phyloP scores from a whole-genome alignment of 2,329 filamentous ascomycete species.

The Aspergillus sp. region DNA sequence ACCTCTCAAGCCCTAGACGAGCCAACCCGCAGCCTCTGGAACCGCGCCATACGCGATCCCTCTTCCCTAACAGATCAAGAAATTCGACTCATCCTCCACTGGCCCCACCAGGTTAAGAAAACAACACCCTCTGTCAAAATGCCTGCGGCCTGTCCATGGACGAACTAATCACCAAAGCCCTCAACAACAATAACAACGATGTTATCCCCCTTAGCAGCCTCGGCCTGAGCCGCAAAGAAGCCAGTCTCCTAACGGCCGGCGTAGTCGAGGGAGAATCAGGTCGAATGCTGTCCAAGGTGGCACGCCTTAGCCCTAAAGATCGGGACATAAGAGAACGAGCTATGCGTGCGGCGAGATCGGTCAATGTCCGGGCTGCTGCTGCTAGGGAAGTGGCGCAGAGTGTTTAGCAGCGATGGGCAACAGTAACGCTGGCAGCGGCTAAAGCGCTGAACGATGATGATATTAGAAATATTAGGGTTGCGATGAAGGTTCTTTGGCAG shows the following conservation, averaged over 20 bases:
- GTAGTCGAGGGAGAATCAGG: slow-evolving; percentile 1
- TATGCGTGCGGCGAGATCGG: slow-evolving; percentile 11
- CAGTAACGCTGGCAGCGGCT: neutral
- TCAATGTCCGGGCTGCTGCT: slow-evolving; percentile 8
- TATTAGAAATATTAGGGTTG: slow-evolving; percentile 9
- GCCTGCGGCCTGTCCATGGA: slow-evolving; percentile 12
- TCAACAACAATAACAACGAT: slow-evolving; percentile 2
- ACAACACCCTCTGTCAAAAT: slow-evolving; percentile 13
- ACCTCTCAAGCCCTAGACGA: too few relatives aligned
- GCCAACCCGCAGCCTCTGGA: too few relatives aligned
- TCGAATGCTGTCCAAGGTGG: slow-evolving; percentile 5
- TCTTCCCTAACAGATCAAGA: slow-evolving; percentile 18
- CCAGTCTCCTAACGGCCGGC: slow-evolving; percentile 5
- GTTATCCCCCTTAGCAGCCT: neutral
- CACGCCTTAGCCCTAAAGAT: slow-evolving; percentile 9
- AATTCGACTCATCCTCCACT: slow-evolving; percentile 13
- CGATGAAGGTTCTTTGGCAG: slow-evolving; percentile 14
- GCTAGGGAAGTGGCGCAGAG: slow-evolving; percentile 5
- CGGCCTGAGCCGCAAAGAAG: slow-evolving; percentile 6
- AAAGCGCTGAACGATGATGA: slow-evolving; percentile 9
- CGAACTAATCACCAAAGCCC: slow-evolving; percentile 14
- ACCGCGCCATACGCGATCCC: slow-evolving; percentile 16
- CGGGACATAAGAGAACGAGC: slow-evolving; percentile 12
- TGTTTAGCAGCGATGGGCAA: slow-evolving; percentile 1
- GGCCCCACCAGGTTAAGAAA: slow-evolving; percentile 11